Evolutionary conservation across 768 basidiomycete species (phyloP), one percentile per base, ranked within the genome.

Genomic region (Pholiota microspora): DNA sequence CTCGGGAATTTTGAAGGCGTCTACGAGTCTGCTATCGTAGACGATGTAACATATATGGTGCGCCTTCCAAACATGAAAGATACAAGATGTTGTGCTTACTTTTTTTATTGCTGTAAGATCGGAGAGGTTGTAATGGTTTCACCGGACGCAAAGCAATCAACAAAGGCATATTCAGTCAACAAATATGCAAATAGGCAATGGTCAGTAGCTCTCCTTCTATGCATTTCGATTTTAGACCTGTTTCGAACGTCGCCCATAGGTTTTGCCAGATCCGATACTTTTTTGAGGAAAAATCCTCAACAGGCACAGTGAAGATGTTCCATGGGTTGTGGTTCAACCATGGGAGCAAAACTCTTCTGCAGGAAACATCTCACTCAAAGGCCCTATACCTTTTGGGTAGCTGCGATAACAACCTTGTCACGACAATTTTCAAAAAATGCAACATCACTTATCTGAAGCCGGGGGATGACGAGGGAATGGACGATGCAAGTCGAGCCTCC

Each of bases 321-420:
- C 89, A 91, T 66, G 86, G 78, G 0, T 85, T 86, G 53, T 91
- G 89, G 89, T 76, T 82, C 53, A 69, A 73, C 7, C 89, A 88
- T 69, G 83, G 83, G 8, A 81, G 77, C 10, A 82, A 85, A 59
- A 89, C 86, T 0, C 59, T 86, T 8, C 70, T 89, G 1, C 84
- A 88, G 59, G 83, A 91, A 59, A 76, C 79, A 0, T 77, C 86
- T 0, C 87, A 91, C 53, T 75, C 87, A 0, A 78, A 80, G 54
- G 75, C 79, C 0, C 71, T 90, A 0, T 86, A 78, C 60, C 70
- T 81, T 8, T 71, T 84, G 54, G 67, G 80, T 21, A 71, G 74
- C 5, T 91, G 89, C 59, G 82, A 79, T 42, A 73, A 84, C 58
- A 77, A 81, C 31, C 69, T 73, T 1, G 63, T 86, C 0, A 77